phyloP scores from a whole-genome alignment of 192 early-diverging fungal genomes.

The Umbelopsis vinacea region DNA sequence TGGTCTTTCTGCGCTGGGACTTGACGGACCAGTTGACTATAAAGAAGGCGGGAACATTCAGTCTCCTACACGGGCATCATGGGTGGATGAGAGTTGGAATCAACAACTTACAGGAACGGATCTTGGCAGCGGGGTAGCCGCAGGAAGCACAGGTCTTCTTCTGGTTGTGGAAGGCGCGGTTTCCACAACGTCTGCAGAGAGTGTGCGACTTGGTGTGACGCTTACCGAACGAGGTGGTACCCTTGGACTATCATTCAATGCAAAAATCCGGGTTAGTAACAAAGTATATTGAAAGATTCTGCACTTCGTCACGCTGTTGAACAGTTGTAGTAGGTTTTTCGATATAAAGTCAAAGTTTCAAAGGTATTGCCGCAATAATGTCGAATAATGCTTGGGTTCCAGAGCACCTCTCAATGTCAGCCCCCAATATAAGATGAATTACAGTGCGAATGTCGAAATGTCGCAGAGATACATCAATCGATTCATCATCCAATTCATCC shows the following conservation, averaged over 20 bases:
- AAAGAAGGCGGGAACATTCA: too few relatives aligned
- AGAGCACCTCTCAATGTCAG: background rate
- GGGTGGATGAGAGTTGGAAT: too few relatives aligned
- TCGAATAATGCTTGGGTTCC: background rate
- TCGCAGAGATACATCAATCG: conserved; percentile 21
- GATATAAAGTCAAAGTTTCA: background rate
- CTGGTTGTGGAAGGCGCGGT: conserved; percentile 98
- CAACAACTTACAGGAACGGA: conserved; percentile 78
- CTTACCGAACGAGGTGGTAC: conserved; percentile 99
- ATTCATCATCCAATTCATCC: conserved; percentile 18
- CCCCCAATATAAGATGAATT: background rate
- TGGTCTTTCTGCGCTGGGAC: conserved; percentile 98
- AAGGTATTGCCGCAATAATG: background rate
- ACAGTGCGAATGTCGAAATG: conserved; percentile 1
- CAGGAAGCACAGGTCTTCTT: conserved; percentile 99
- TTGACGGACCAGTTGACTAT: conserved; percentile 95
- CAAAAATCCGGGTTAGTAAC: conserved; percentile 1
- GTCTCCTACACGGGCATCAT: too few relatives aligned
- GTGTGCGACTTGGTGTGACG: conserved; percentile 99
- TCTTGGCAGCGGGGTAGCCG: conserved; percentile 98
- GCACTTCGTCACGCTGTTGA: background rate
- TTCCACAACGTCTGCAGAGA: conserved; percentile 96
- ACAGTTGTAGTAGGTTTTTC: background rate
- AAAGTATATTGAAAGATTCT: background rate
- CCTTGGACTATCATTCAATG: conserved; percentile 79